A percentile compares a stretch with the other conserved stretches of the same genome.
Conservation (phyloP, 495 filamentous ascomycete genomes). For the Aspergillus homomorphus region DNA sequence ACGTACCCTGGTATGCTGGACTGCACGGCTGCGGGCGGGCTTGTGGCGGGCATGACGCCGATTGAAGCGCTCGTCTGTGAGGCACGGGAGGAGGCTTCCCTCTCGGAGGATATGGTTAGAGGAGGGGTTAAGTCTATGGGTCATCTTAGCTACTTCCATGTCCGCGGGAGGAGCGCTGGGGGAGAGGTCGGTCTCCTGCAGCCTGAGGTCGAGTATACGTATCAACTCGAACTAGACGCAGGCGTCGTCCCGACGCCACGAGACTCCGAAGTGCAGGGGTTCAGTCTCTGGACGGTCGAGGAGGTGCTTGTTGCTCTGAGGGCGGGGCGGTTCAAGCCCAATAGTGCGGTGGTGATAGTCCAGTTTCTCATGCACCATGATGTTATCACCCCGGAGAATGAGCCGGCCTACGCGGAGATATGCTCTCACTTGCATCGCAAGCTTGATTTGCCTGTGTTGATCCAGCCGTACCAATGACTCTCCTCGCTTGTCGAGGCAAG, state of each 20-base stretch:
- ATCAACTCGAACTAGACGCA: slow-evolving; percentile 44
- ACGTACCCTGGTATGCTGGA: slow-evolving; percentile 55
- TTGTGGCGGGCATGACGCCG: slow-evolving; percentile 40
- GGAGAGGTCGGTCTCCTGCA: slow-evolving; percentile 34
- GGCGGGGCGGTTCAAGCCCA: slow-evolving; percentile 52
- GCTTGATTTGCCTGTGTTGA: too few species aligned
- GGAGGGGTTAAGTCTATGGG: slow-evolving; percentile 20
- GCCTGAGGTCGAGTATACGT: slow-evolving; percentile 48
- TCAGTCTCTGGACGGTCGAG: slow-evolving; percentile 45
- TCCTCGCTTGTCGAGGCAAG: too few species aligned
- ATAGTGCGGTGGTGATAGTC: slow-evolving; percentile 31
- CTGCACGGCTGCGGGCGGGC: slow-evolving; percentile 53
- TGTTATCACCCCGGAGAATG: too few species aligned
- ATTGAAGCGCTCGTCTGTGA: slow-evolving; percentile 52
- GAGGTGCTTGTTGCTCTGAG: slow-evolving; percentile 44
- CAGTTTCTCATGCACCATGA: neutral
- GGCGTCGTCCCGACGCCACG: slow-evolving; percentile 39
- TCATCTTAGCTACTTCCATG: slow-evolving; percentile 41
- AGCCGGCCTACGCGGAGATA: too few species aligned
- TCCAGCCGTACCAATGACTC: too few species aligned
- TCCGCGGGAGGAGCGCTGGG: slow-evolving; percentile 25
- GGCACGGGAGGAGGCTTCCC: slow-evolving; percentile 51
- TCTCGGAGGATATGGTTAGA: slow-evolving; percentile 28
- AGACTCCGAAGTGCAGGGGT: slow-evolving; percentile 53
- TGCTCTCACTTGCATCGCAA: too few species aligned